Evolutionary conservation across 257 asterid genomes (phyloP).

Genomic region (Solanum phureja): DNA sequence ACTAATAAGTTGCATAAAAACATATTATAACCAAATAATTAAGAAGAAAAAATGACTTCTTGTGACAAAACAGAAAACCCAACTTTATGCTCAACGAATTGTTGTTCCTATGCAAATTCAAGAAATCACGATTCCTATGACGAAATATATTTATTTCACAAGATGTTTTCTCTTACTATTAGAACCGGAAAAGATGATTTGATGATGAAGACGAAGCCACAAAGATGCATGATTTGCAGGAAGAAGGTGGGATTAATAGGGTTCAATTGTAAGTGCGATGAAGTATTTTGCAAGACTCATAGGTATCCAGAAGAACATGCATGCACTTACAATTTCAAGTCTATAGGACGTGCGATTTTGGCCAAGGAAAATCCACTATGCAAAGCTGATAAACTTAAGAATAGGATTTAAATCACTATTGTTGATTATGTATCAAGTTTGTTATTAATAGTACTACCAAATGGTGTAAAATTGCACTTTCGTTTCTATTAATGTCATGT

Average conservation of each 20-base stretch:
- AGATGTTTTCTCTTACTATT: background rate
- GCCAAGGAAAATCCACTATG: slow-evolving; percentile 16
- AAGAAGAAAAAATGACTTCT: background rate
- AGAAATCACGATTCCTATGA: background rate
- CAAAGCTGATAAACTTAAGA: background rate
- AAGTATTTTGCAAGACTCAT: slow-evolving; percentile 15
- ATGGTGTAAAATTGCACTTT: background rate
- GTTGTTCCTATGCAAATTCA: background rate
- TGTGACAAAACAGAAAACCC: background rate
- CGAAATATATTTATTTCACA: background rate
- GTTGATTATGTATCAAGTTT: background rate
- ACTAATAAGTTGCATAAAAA: background rate
- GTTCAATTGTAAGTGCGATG: slow-evolving; percentile 19
- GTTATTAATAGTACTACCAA: background rate
- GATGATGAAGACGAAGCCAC: background rate
- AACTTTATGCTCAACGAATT: background rate
- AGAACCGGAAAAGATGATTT: background rate
- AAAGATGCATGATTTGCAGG: slow-evolving; percentile 17
- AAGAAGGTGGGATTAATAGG: slow-evolving; percentile 17
- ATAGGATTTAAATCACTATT: slow-evolving; percentile 5
- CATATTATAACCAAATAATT: background rate
- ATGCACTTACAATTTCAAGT: slow-evolving; percentile 21
- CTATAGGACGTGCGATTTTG: background rate
- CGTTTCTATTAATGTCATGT: background rate
- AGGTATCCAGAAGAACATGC: slow-evolving; percentile 23